Base-by-base conservation (phyloP, 345 rosid species). In the Theobroma cacao region DNA sequence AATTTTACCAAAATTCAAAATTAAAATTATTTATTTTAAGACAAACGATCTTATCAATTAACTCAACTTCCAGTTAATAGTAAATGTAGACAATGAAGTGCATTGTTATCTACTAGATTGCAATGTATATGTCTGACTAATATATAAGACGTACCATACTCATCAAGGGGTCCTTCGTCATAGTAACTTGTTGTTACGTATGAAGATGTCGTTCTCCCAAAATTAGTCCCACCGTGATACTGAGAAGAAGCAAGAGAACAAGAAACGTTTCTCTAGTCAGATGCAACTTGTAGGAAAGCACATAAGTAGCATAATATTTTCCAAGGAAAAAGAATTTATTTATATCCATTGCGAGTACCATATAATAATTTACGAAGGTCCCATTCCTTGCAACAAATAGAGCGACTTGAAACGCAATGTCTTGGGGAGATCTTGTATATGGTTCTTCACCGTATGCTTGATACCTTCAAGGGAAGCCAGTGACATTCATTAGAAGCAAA, bases 211-310 rank as follows among this genome's bases (percentile, higher is more conserved):
- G 92, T 84, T 75, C 98, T 90, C 67, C 99, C 99, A 78, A 95
- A 93, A 84, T 92, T 95, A 3, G 99, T 95, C 77, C 99, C 99
- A 6, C 99, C 99, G 26, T 95, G 98, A 69, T 91, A 95, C 99
- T 95, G 58, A 13, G 69, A 45, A 69, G 55, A 66, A 43, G 41
- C n/a, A 43, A 45, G 36, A 30, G 18, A 70, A 48, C 2, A 24
- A 1, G 74, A 77, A 63, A 30, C 7, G 3, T 12, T 30, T 41
- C 7, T 14, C 33, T 45, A 24, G 0, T 26, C 20, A n/a, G 9
- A 43, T n/a, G 26, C 14, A 67, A 36, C 28, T 73, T 36, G 12
- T 0, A 52, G 18, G 10, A 8, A 48, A 33, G 18, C 20, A 50
- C 0, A 1, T 24, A 33, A 24, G 34, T 17, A 43, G n/a, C 26